Evolutionary conservation across 2,329 filamentous ascomycete species (phyloP).

Genomic region (Dactylella cylindrospora): DNA sequence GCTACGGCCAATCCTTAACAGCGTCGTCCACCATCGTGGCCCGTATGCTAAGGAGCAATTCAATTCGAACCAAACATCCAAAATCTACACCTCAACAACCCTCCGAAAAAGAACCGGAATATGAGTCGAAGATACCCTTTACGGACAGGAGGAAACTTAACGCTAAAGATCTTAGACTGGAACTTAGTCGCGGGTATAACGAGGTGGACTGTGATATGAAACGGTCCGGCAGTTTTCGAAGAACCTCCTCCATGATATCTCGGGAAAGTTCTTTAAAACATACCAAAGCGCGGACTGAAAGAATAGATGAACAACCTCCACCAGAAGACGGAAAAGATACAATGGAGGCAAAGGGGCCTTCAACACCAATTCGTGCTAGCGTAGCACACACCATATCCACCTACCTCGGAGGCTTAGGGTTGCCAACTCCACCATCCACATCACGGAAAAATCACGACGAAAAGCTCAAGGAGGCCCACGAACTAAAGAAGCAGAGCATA

Average conservation of each 20-base stretch:
- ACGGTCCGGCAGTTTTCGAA: conserved; percentile 18
- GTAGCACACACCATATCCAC: conserved; percentile 28
- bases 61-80: conserved; percentile 1
- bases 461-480: conserved; percentile 16
- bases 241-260: conserved; percentile 6
- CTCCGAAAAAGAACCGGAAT: conserved; percentile 3
- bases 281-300: neutral
- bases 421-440: conserved; percentile 30
- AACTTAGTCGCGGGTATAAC: conserved; percentile 24
- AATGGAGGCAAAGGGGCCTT: conserved; percentile 9
- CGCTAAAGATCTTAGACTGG: conserved; percentile 33
- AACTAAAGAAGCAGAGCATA: conserved; percentile 33
- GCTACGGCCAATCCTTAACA: conserved; percentile 4
- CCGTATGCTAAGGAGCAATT: conserved; percentile 8
- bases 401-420: conserved; percentile 20
- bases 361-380: conserved; percentile 28
- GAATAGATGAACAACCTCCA: neutral
- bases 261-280: conserved; percentile 11
- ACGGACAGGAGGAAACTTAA: conserved; percentile 39
- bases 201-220: conserved; percentile 5
- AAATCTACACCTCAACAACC: conserved; percentile 2
- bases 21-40: conserved; percentile 12
- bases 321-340: neutral
- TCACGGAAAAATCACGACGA: conserved; percentile 28
- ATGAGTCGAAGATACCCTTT: conserved; percentile 27